Evolutionary conservation across 73 alveolate genomes (phyloP).

Genomic region (Tetrahymena thermophila): DNA sequence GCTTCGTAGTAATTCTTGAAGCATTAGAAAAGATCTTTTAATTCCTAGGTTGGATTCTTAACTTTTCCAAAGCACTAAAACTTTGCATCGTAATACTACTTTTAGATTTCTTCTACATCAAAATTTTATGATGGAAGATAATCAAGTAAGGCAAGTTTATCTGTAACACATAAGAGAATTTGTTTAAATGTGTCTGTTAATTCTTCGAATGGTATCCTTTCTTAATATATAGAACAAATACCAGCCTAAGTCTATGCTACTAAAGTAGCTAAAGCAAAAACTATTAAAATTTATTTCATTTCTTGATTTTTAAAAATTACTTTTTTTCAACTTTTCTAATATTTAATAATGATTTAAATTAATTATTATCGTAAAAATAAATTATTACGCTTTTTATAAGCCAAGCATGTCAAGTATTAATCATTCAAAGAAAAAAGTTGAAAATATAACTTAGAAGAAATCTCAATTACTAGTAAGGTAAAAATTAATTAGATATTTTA

Average conservation of each 20-base stretch:
- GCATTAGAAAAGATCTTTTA: background rate
- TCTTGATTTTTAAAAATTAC: background rate
- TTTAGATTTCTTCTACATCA: background rate
- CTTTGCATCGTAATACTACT: background rate
- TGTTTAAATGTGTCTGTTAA: background rate
- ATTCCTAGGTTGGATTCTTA: background rate
- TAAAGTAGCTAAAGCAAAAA: background rate
- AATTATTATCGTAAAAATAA: too few species aligned
- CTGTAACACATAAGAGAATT: background rate
- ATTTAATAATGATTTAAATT: too few species aligned
- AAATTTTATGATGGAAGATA: background rate
- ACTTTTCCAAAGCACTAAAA: background rate
- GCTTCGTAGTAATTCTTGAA: background rate
- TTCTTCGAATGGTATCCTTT: background rate
- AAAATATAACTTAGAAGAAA: too few species aligned
- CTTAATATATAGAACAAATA: background rate
- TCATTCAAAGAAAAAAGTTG: too few species aligned
- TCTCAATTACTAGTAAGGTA: too few species aligned
- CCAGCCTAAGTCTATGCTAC: background rate
- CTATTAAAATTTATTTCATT: background rate
- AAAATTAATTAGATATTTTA: too few species aligned
- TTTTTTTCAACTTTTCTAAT: too few species aligned
- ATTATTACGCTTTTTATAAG: background rate
- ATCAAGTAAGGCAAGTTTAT: background rate
- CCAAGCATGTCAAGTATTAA: too few species aligned